These are phyloP conservation scores for Epichloe gansuensis DNA, from an alignment of 2,329 filamentous ascomycete genomes.

Conservation along the genomic window DNA sequence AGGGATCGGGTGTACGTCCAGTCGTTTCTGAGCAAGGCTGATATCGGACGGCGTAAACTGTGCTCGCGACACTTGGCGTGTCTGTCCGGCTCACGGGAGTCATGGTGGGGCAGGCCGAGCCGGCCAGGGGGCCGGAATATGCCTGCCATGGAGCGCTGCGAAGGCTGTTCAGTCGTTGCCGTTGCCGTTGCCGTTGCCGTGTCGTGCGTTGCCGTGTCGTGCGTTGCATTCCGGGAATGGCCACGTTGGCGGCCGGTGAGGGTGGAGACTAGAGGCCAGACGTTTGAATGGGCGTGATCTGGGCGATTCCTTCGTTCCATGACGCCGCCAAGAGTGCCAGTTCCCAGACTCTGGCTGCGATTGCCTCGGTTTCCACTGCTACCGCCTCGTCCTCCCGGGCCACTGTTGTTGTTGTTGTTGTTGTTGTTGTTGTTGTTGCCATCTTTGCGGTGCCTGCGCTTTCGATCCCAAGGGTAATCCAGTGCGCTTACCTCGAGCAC, in stretches of 20 bases:
- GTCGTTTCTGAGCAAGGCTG: conserved; percentile 43
- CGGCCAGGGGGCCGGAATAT: conserved; percentile 44
- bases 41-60: conserved; percentile 50
- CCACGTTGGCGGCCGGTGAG: conserved; percentile 16
- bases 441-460: conserved; percentile 24
- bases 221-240: conserved; percentile 8
- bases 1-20: conserved; percentile 32
- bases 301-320: neutral
- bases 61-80: conserved; percentile 51
- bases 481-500: conserved; percentile 58
- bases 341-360: conserved; percentile 7
- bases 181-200: neutral
- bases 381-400: conserved; percentile 2
- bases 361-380: conserved; percentile 20
- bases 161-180: conserved; percentile 11
- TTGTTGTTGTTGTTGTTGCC: conserved; percentile 6
- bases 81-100: conserved; percentile 51
- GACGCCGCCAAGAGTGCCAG: conserved; percentile 3
- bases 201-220: conserved; percentile 9
- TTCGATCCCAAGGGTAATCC: conserved; percentile 35
- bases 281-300: conserved; percentile 9
- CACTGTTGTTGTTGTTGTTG: conserved; percentile 18
- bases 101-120: conserved; percentile 39
- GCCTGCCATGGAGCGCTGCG: conserved; percentile 18
- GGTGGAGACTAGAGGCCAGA: conserved; percentile 17